Evolutionary conservation across 164 flowering plant genomes (phyloP), one percentile per base, ranked within the genome.

Genomic region (Liriodendron chinense): DNA sequence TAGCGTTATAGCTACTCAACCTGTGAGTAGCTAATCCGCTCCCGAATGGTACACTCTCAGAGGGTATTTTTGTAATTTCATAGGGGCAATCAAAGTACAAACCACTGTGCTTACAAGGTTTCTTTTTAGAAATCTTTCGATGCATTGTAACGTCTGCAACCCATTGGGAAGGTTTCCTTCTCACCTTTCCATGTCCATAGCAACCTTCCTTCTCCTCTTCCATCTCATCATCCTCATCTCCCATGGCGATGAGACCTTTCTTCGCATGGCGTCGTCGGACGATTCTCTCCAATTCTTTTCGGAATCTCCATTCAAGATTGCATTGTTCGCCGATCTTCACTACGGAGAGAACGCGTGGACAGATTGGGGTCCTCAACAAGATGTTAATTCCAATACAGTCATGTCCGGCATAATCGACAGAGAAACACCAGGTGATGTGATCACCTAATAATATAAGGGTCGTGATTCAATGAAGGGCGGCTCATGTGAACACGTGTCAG

Each of bases 271-370:
- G 5, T 34, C 43, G 3, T 34, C 43, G 43, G 43, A 34, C 43
- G 43, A 34, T 3, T 34, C 43, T 7, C 43, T 34, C 43, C 43
- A 7, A 4, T 34, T 34, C 43, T 81, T 82, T 66, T 72, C 74
- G 9, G 80, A 82, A 4, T 72, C 86, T 34, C 13, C 75, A 64
- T 91, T 89, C 81, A 92, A 86, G 83, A 84, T 92, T 1, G 97
- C 88, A 1, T 47, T 93, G 34, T 95, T 95, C 56, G 98, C 98
- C 0, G 98, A 93, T 82, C 83, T 95, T 57, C 97, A 93, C 70
- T 95, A 87, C 23, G 97, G 97, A 6, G 97, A 93, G 84, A 75
- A 86, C 75, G 92, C 92, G 9, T 92, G 93, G 96, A 89, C 94
- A 1, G 86, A 86, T n/a, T 95, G 98, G 98, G 98, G 93, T 14